Evolutionary conservation across 768 basidiomycete species (phyloP).

Genomic region (Tricholoma hemisulphureum): DNA sequence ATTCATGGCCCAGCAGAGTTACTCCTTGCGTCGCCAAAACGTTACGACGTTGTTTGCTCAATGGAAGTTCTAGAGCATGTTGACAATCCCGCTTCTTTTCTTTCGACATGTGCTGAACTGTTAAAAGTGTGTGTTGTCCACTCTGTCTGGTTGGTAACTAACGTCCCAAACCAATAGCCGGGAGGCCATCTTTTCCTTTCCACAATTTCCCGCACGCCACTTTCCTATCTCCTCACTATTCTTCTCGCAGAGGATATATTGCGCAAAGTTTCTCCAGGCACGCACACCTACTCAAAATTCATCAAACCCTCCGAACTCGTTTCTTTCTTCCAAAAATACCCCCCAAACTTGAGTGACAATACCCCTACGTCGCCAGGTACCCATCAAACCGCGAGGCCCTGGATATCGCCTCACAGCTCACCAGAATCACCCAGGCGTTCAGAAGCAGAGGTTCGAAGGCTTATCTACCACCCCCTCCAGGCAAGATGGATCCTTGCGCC

Average conservation of each 20-base stretch:
- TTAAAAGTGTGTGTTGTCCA: constrained; percentile 63
- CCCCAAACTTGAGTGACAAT: constrained; percentile 19
- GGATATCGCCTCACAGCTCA: constrained; percentile 55
- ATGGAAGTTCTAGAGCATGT: constrained; percentile 99
- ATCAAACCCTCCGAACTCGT: constrained; percentile 84
- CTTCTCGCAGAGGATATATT: constrained; percentile 79
- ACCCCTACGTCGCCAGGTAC: background rate
- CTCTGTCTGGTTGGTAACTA: background rate
- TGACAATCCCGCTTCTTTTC: constrained; percentile 83
- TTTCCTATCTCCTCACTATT: constrained; percentile 50
- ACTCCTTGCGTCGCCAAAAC: constrained; percentile 58
- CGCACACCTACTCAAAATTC: constrained; percentile 90
- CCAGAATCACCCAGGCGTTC: constrained; percentile 52
- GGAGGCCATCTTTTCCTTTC: constrained; percentile 95
- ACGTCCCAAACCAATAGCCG: constrained; percentile 52
- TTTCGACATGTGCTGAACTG: constrained; percentile 76
- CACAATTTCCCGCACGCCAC: constrained; percentile 78
- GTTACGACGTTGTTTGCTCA: constrained; percentile 91
- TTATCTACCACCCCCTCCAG: constrained; percentile 71
- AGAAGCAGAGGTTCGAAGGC: constrained; percentile 78
- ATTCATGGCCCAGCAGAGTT: constrained; percentile 72
- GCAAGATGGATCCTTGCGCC: constrained; percentile 71
- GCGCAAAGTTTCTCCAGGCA: constrained; percentile 77
- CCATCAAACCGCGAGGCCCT: constrained; percentile 33
- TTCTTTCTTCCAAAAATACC: constrained; percentile 72